Evolutionary conservation across 805 yeast genomes (phyloP), one percentile per base, ranked within the genome.

Genomic region (Cephaloascus albidus): DNA sequence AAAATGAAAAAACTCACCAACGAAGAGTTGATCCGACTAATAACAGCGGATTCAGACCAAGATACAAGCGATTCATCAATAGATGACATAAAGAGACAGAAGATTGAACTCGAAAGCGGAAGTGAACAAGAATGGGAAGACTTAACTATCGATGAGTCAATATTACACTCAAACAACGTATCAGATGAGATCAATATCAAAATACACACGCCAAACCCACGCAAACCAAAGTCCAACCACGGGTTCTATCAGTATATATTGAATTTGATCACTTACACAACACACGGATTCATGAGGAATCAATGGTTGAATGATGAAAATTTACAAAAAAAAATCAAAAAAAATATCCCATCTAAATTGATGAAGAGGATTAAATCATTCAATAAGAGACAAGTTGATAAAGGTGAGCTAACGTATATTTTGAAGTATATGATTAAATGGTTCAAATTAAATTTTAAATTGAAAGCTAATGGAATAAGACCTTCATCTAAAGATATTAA

Each of bases 391-490:
- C 16, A 31, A 6, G 18, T 8, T 8, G 35, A 14, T n/a, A 47
- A 57, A 39, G 39, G 43, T 1, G 51, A 51, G 18, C 45, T 59
- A 32, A 45, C 57, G 4, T 60, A 59, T 34, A 50, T 60, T 16
- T 33, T 61, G 16, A 59, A 59, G 40, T 60, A 61, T 38, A 34
- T 57, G 16, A 47, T 57, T 20, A 61, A 60, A 43, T 61, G 66
- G 66, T 55, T 59, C 39, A 41, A 64, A 17, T 38, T 53, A 18
- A 60, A 60, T 40, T 61, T 45, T 42, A 52, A 55, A 41, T 44
- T 58, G 14, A 47, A 51, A 36, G 48, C 55, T 6, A 57, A 55
- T 45, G 66, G 65, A 0, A 20, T 59, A 3, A 37, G 66, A 19
- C 55, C 54, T 1, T 42, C 57, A 26, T 65, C 64, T 0, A 53